Conservation (phyloP, 768 basidiomycete species). For the Boletus sp. region DNA sequence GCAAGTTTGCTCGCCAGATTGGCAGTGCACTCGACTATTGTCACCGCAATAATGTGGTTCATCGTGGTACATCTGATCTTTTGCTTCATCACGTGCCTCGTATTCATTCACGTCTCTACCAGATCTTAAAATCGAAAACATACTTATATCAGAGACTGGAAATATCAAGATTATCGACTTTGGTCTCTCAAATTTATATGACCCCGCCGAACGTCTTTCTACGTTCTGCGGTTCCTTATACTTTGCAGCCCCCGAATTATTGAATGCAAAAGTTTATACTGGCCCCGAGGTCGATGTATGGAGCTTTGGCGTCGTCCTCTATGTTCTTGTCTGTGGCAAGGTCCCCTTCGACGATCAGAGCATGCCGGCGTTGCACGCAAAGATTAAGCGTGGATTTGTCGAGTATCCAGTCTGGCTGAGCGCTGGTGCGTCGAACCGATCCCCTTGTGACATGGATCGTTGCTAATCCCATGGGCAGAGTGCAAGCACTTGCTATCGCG, state of each 20-base stretch:
- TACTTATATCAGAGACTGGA: conserved; percentile 95
- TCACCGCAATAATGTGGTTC: conserved; percentile 96
- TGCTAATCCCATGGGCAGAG: conserved; percentile 49
- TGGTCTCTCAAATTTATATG: conserved; percentile 93
- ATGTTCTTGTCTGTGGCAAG: conserved; percentile 97
- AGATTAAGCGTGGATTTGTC: conserved; percentile 95
- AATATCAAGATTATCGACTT: conserved; percentile 99
- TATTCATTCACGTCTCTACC: conserved; percentile 1
- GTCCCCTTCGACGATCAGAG: conserved; percentile 99
- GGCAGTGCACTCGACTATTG: conserved; percentile 96
- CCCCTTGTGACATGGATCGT: not conserved
- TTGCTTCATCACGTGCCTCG: not conserved
- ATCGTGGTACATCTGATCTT: conserved; percentile 60
- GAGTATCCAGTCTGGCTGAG: conserved; percentile 98
- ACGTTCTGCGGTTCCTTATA: conserved; percentile 98
- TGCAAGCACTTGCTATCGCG: conserved; percentile 91
- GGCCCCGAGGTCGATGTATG: conserved; percentile 99
- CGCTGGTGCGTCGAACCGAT: conserved; percentile 57
- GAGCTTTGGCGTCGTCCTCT: conserved; percentile 98
- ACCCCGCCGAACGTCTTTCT: conserved; percentile 76
- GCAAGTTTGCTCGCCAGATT: conserved; percentile 98
- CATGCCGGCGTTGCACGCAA: conserved; percentile 98
- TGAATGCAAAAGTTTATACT: conserved; percentile 95
- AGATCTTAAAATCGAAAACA: conserved; percentile 99
- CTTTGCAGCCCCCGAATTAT: conserved; percentile 96